phyloP scores from a whole-genome alignment of 169 alveolate species.

The Plasmodium gonderi region DNA sequence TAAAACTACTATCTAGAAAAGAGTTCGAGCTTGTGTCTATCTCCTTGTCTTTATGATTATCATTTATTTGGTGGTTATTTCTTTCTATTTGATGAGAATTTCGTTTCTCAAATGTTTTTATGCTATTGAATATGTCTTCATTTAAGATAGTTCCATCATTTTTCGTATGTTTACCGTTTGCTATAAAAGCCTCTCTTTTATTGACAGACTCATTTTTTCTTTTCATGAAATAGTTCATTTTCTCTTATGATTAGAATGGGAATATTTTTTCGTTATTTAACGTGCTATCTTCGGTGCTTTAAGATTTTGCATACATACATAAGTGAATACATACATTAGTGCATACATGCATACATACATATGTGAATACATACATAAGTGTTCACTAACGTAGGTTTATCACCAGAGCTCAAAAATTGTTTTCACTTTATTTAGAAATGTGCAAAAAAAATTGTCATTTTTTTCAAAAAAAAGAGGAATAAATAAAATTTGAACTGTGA shows the following conservation, averaged over 20 bases:
- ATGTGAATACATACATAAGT: not conserved
- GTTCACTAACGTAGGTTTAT: not conserved
- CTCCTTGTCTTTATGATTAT: not conserved
- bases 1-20: constrained; percentile 22
- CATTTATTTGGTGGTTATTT: not conserved
- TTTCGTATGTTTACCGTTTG: constrained; percentile 22
- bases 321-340: not conserved
- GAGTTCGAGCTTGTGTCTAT: constrained; percentile 39
- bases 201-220: constrained; percentile 37
- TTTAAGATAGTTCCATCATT: not conserved
- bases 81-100: not conserved
- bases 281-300: not conserved
- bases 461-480: too few relatives aligned
- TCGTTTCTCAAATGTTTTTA: not conserved
- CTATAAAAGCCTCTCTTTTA: constrained; percentile 48
- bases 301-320: too few relatives aligned
- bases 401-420: too few relatives aligned
- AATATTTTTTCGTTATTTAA: not conserved
- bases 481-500: too few relatives aligned
- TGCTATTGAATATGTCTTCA: constrained; percentile 17
- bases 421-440: too few relatives aligned
- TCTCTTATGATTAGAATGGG: not conserved
- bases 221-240: constrained; percentile 48
- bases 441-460: too few relatives aligned
- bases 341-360: not conserved